Evolutionary conservation across 1,284 basidiomycete species (phyloP), one percentile per base, ranked within the genome.

Genomic region (Pyrrhoderma lamaoense): DNA sequence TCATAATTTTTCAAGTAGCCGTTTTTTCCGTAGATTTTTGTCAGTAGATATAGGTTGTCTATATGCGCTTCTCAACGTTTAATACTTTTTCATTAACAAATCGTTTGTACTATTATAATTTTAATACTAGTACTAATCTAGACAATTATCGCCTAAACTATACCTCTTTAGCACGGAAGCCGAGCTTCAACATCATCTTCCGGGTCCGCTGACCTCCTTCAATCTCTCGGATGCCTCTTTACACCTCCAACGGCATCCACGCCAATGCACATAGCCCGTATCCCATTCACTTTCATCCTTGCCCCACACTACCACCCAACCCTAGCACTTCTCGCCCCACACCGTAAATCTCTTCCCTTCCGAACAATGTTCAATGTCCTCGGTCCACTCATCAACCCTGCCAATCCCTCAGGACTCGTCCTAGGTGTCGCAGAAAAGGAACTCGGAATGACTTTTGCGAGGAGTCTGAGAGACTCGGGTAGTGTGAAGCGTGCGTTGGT

Each of bases 331-430:
- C 76, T 99, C 58, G 90, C 88, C 0, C 93, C 94, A 0, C 82
- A 89, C 61, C 85, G 95, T 49, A 85, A 88, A 60, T 71, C 81
- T 0, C 81, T 99, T 47, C 93, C 93, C 53, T 97, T 97, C 73
- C 89, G 94, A 22, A 98, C 95, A 2, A 85, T 99, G 72, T 98
- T 98, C 79, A 99, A 99, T 70, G 73, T 96, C 53, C 77, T 98
- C 38, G 95, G 96, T 0, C 95, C 95, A 0, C 76, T 98, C 39
- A 88, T 97, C 69, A 98, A 97, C 68, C 96, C 95, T 0, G 88
- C 91, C 0, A 71, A 74, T 16, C 95, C 95, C 0, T 74, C 74
- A 22, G 81, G 90, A 19, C 88, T 97, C 83, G 80, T 99, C 11
- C 76, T 98, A 25, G 95, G 95, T 48, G 89, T 99, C 19, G 89